Evolutionary conservation across 306 rosid species (phyloP).

Genomic region (Sicyos edulis): DNA sequence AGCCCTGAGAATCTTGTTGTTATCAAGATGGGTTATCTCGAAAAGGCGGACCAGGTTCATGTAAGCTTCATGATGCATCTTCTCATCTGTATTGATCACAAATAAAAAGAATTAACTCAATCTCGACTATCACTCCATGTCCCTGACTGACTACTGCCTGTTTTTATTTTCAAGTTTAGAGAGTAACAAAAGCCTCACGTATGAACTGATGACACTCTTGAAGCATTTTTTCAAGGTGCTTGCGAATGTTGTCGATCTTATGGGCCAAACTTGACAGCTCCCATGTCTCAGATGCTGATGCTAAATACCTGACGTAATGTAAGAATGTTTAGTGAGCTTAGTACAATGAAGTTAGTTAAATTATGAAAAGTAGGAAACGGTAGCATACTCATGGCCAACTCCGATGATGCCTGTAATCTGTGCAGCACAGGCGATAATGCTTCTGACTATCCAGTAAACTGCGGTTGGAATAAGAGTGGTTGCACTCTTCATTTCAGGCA

Average conservation of each 20-base stretch:
- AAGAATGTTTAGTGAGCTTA: background rate
- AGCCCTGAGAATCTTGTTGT: constrained; percentile 51
- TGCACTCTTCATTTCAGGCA: constrained; percentile 32
- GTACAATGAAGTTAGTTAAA: background rate
- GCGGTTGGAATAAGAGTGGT: constrained; percentile 37
- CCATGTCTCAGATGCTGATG: constrained; percentile 55
- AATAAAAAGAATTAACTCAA: background rate
- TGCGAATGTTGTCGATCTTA: constrained; percentile 42
- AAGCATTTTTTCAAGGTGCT: constrained; percentile 46
- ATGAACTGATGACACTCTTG: constrained; percentile 34
- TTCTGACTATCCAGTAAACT: constrained; percentile 56
- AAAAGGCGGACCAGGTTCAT: constrained; percentile 33
- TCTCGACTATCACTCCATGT: background rate
- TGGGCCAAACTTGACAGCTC: constrained; percentile 63
- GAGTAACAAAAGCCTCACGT: constrained; percentile 1
- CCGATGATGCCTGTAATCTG: constrained; percentile 36
- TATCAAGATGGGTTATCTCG: constrained; percentile 37
- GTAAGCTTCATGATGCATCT: constrained; percentile 40
- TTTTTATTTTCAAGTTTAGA: background rate
- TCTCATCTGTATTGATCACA: constrained; percentile 32
- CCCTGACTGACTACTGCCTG: too few relatives aligned
- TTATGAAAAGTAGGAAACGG: background rate
- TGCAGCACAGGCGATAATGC: constrained; percentile 39
- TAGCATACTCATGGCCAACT: constrained; percentile 38
- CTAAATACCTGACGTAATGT: constrained; percentile 28